These are phyloP conservation scores for Exophiala oligosperma DNA, from an alignment of 2,329 filamentous ascomycete species.

Conservation along the genomic window DNA sequence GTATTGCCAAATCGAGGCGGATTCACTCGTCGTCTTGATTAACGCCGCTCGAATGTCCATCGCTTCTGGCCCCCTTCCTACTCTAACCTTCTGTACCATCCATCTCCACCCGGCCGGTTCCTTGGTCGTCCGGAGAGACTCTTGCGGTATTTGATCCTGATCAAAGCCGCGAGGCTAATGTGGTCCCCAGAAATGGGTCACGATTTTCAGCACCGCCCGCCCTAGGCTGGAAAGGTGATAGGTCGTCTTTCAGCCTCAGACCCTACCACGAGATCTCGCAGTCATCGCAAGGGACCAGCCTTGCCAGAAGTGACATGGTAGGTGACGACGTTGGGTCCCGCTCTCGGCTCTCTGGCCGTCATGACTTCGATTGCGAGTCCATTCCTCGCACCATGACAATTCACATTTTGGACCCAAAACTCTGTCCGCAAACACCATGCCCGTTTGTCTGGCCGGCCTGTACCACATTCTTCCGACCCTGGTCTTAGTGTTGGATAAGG, in stretches of 20 bases:
- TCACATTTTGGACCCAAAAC: constrained; percentile 24
- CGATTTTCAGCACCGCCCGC: constrained; percentile 22
- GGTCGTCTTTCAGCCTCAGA: constrained; percentile 24
- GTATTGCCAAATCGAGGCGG: not conserved
- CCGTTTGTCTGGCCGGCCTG: constrained; percentile 1
- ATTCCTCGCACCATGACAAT: constrained; percentile 5
- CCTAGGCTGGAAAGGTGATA: constrained; percentile 19
- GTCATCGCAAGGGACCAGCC: not conserved
- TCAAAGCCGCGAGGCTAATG: constrained; percentile 3
- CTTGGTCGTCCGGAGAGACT: constrained; percentile 11
- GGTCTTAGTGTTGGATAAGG: constrained; percentile 17
- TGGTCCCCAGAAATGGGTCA: constrained; percentile 11
- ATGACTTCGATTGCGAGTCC: constrained; percentile 1
- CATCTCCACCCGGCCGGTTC: constrained; percentile 9
- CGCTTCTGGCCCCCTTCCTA: not conserved
- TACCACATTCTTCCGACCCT: constrained; percentile 3
- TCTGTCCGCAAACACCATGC: constrained; percentile 11
- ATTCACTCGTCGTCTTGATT: not conserved
- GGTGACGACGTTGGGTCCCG: constrained; percentile 20
- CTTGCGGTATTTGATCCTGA: constrained; percentile 10
- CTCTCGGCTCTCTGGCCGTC: constrained; percentile 1
- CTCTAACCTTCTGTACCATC: not conserved
- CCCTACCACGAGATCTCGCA: constrained; percentile 7
- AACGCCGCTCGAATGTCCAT: not conserved
- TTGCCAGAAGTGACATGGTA: constrained; percentile 7